Conservation (phyloP, 371 early-diverging fungal genomes). For the Apophysomyces elegans region DNA sequence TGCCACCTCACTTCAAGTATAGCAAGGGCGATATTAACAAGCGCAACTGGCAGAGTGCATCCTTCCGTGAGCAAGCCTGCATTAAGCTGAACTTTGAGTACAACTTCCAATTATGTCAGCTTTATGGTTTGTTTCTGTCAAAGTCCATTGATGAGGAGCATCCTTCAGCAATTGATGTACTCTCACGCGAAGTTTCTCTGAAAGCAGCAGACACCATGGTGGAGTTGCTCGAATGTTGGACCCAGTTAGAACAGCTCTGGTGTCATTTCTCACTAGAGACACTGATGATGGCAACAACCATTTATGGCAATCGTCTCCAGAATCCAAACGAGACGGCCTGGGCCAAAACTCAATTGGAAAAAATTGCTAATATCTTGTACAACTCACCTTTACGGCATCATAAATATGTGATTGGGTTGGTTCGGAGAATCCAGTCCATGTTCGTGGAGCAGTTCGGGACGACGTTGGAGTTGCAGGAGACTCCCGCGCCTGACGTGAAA, state of each 20-base stretch:
- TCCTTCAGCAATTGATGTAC: constrained; percentile 5
- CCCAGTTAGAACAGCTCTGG: constrained; percentile 44
- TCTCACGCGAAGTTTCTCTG: constrained; percentile 32
- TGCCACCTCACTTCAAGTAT: constrained; percentile 44
- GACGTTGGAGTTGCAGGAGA: background rate
- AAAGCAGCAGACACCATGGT: constrained; percentile 41
- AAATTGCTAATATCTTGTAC: constrained; percentile 18
- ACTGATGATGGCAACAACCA: constrained; percentile 39
- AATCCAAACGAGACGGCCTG: constrained; percentile 3
- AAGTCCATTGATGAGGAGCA: constrained; percentile 17
- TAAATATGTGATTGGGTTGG: constrained; percentile 26
- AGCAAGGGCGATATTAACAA: constrained; percentile 24
- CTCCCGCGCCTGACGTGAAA: background rate
- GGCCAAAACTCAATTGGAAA: constrained; percentile 21
- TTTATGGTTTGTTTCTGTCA: constrained; percentile 43
- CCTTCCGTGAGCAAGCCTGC: constrained; percentile 54
- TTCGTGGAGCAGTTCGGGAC: constrained; percentile 13
- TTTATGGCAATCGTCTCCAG: constrained; percentile 19
- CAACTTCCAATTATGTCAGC: constrained; percentile 50
- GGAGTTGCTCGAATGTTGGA: constrained; percentile 47
- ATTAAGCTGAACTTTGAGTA: constrained; percentile 55
- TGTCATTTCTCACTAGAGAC: constrained; percentile 57
- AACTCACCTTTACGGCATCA: constrained; percentile 32
- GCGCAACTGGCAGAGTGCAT: constrained; percentile 33
- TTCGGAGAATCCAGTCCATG: constrained; percentile 22